phyloP scores from a whole-genome alignment of 352 stramenopile species.

The Phytopythium ostracodes region DNA sequence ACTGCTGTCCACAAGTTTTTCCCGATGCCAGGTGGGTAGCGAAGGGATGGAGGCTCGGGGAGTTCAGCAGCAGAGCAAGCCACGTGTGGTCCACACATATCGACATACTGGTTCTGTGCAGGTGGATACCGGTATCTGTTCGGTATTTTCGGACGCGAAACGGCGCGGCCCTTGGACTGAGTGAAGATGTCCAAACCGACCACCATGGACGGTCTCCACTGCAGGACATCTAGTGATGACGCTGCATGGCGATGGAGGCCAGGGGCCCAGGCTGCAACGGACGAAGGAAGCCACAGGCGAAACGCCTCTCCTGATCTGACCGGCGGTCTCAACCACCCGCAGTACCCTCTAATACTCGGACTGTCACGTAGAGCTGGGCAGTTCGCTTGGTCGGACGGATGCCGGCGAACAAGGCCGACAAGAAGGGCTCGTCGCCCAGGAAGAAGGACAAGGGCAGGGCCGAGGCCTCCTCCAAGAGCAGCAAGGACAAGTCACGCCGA shows the following conservation, averaged over 20 bases:
- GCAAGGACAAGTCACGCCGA: slow-evolving; percentile 31
- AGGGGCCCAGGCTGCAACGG: neutral
- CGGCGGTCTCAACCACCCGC: no score
- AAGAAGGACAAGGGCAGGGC: slow-evolving; percentile 15
- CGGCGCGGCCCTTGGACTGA: neutral
- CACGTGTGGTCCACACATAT: no score
- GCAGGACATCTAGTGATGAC: neutral
- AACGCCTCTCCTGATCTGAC: neutral
- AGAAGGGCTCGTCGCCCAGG: slow-evolving; percentile 18
- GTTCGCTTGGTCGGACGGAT: neutral
- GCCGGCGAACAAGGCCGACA: slow-evolving; percentile 14
- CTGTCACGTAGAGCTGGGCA: no score
- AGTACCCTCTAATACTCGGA: no score
- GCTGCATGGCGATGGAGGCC: neutral
- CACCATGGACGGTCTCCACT: neutral
- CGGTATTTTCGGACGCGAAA: neutral
- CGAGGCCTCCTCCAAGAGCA: slow-evolving; percentile 12
- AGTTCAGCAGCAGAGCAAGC: no score
- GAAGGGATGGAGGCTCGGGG: no score
- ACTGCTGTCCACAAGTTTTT: neutral
- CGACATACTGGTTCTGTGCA: no score
- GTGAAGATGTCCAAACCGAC: no score
- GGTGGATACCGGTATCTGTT: no score
- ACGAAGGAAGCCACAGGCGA: neutral
- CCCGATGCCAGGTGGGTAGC: no score